These are phyloP conservation scores for Kodamaea restingae DNA, from an alignment of 805 yeast genomes.

Conservation along the genomic window DNA sequence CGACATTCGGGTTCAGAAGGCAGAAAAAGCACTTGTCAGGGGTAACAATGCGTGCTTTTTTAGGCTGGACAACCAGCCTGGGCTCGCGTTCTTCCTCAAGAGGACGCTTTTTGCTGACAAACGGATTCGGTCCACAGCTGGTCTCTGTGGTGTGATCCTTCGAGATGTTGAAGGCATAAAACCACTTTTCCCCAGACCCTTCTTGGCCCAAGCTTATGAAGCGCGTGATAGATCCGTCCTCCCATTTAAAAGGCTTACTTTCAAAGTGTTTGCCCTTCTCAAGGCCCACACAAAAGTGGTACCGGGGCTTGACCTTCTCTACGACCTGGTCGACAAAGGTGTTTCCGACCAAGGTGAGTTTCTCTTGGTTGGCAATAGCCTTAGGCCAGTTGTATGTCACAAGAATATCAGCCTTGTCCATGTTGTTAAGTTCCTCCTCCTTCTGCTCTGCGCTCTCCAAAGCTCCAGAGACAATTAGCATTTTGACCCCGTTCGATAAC, in stretches of 20 bases:
- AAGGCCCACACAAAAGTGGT: slow-evolving; percentile 60
- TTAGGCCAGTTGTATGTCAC: slow-evolving; percentile 61
- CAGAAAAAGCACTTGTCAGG: slow-evolving; percentile 79
- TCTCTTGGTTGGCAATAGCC: slow-evolving; percentile 43
- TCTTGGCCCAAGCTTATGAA: slow-evolving; percentile 62
- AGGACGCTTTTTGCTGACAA: slow-evolving; percentile 4
- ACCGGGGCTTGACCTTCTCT: slow-evolving; percentile 49
- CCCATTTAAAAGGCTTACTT: slow-evolving; percentile 57
- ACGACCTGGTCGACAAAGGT: slow-evolving; percentile 44
- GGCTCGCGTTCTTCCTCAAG: slow-evolving; percentile 10
- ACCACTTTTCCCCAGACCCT: slow-evolving; percentile 59
- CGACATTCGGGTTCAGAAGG: slow-evolving; percentile 71
- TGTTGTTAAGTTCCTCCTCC: slow-evolving; percentile 8
- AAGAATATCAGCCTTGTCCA: slow-evolving; percentile 46
- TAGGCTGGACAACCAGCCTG: not conserved
- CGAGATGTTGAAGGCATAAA: slow-evolving; percentile 58
- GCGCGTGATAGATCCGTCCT: slow-evolving; percentile 44
- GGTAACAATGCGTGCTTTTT: slow-evolving; percentile 39
- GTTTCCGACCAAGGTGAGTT: slow-evolving; percentile 43
- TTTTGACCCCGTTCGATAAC: slow-evolving; percentile 31
- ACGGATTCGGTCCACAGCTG: slow-evolving; percentile 24
- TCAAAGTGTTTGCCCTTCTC: slow-evolving; percentile 49
- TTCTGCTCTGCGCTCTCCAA: slow-evolving; percentile 8
- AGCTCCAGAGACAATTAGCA: slow-evolving; percentile 42
- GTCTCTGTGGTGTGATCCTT: not conserved